Evolutionary conservation across 257 asterid species (phyloP).

Genomic region (Solanum acaule): DNA sequence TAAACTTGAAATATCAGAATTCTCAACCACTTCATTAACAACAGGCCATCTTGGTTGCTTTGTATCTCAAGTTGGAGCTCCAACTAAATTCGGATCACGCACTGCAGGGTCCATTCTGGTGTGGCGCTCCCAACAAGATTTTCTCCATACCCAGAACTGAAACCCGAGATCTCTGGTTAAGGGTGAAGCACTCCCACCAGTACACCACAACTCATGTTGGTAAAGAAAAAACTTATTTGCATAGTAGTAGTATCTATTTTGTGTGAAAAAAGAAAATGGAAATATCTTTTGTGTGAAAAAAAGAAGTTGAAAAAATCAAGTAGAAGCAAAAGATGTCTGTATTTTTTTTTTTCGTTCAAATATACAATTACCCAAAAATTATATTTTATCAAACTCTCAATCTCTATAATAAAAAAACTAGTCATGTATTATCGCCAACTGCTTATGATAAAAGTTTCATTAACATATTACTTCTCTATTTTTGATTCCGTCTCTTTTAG

Average conservation of each 20-base stretch:
- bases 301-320: background rate
- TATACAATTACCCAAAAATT: background rate
- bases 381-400: background rate
- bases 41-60: too few relatives aligned
- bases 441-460: background rate
- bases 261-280: background rate
- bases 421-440: background rate
- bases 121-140: too few relatives aligned
- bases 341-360: background rate
- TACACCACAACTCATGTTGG: background rate
- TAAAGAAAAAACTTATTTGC: background rate
- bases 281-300: background rate
- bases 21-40: too few relatives aligned
- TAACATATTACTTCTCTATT: background rate
- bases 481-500: too few relatives aligned
- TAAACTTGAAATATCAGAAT: too few relatives aligned
- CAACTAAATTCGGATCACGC: accelerated
- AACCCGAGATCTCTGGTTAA: too few relatives aligned
- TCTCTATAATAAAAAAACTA: background rate
- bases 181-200: background rate
- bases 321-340: background rate
- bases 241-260: background rate
- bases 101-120: background rate
- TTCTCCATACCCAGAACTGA: background rate
- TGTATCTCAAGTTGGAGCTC: too few relatives aligned